Evolutionary conservation across 192 early-diverging fungal genomes (phyloP).

Genomic region (Podila verticillata): DNA sequence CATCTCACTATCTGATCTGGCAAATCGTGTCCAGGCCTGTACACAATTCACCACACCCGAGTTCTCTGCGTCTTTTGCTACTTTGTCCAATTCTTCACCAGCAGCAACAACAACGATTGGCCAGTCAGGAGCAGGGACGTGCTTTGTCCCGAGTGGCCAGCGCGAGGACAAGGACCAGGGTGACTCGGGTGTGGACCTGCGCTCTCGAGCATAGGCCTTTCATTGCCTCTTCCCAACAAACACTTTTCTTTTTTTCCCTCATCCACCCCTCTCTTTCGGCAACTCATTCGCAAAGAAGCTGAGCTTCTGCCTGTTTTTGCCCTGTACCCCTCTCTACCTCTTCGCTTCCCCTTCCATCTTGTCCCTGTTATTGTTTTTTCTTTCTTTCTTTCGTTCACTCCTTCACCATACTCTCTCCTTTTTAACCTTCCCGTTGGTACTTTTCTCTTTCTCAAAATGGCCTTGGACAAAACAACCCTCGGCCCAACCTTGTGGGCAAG

Average conservation of each 20-base stretch:
- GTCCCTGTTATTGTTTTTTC: background rate
- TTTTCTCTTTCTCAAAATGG: too few relatives aligned
- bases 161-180: slow-evolving; percentile 21
- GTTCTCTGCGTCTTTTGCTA: background rate
- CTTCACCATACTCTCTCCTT: background rate
- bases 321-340: too few relatives aligned
- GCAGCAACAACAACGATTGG: background rate
- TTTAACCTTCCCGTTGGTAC: background rate
- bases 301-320: too few relatives aligned
- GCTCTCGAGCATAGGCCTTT: slow-evolving; percentile 16
- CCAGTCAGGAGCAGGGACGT: background rate
- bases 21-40: slow-evolving; percentile 54
- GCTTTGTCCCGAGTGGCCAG: background rate
- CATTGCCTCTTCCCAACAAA: background rate
- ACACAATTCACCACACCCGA: slow-evolving; percentile 55
- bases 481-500: too few relatives aligned
- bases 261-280: too few relatives aligned
- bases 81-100: background rate
- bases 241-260: too few relatives aligned
- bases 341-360: too few relatives aligned
- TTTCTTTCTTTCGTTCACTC: background rate
- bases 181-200: slow-evolving; percentile 42
- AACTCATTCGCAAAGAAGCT: too few relatives aligned
- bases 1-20: slow-evolving; percentile 54
- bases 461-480: too few relatives aligned